Evolutionary conservation across 2,329 filamentous ascomycete genomes (phyloP), one percentile per base, ranked within the genome.

Genomic region (Furcasterigmium furcatum): DNA sequence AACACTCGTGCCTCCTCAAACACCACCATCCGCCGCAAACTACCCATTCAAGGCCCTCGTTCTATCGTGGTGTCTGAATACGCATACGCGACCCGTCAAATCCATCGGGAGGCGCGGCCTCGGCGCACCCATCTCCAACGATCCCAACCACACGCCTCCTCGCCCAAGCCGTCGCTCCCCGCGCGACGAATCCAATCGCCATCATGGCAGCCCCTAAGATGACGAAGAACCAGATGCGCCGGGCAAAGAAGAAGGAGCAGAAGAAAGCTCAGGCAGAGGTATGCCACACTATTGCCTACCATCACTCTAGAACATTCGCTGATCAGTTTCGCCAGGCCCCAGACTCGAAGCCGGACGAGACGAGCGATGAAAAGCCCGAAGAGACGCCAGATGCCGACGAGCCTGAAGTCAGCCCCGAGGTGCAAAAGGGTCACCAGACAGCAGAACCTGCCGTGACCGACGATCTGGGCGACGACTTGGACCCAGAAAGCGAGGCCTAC

Each of bases 221-320:
- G 74, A 91, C 87, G 65, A 97, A 96, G 76, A 96, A 96, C 70
- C 90, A 95, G 70, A 85, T 91, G 74, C 82, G 91, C 65, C 84
- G 92, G 65, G 88, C 90, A 41, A 91, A 92, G 76, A 96, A 94
- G 80, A 96, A 96, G 84, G 87, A 90, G 58, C 82, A 89, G 63
- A 95, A 95, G 72, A 84, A 84, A 59, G 68, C 80, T 55, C 70
- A 77, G 43, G 71, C 79, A 64, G 72, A 82, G 57, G 80, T 81
- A 25, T 8, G 19, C 21, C 24, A 41, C n/a, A 40, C 48, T 50
- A 24, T 48, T 18, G 27, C 25, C 5, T 12, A 7, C 24, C 24
- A 27, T 7, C 7, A 7, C 24, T 12, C 12, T 27, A 12, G 7
- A 27, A 27, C 24, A 12, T 4, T 18, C 9, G 16, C 34, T 36